Evolutionary conservation across 208 protist species (phyloP).

Genomic region (Trypanosoma lewisi): DNA sequence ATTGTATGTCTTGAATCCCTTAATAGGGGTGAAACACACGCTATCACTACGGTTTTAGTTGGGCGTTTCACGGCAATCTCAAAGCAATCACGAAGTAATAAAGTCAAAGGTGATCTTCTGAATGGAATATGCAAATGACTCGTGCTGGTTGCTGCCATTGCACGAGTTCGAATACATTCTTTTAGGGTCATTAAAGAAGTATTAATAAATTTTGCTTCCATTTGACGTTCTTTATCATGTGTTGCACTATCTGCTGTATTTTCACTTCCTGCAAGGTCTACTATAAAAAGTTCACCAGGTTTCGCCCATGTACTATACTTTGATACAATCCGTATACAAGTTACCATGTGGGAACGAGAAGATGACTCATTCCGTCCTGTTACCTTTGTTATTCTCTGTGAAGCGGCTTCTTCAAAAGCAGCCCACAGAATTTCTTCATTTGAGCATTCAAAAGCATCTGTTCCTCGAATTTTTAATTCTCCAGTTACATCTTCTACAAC

Average conservation of each 20-base stretch:
- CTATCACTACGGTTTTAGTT: constrained; percentile 90
- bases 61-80: constrained; percentile 84
- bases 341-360: constrained; percentile 87
- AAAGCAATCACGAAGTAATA: constrained; percentile 89
- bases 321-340: constrained; percentile 70
- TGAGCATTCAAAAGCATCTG: constrained; percentile 79
- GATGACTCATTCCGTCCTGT: constrained; percentile 84
- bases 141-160: constrained; percentile 62
- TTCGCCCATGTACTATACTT: constrained; percentile 84
- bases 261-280: constrained; percentile 89
- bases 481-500: constrained; percentile 81
- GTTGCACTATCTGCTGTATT: constrained; percentile 87
- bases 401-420: constrained; percentile 74
- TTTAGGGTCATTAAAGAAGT: constrained; percentile 93
- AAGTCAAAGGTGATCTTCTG: constrained; percentile 80
- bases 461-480: constrained; percentile 71
- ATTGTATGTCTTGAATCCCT: constrained; percentile 86
- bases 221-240: constrained; percentile 79
- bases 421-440: constrained; percentile 75
- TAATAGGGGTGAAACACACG: constrained; percentile 87
- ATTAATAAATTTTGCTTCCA: constrained; percentile 90
- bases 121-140: constrained; percentile 90
- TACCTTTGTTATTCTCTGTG: constrained; percentile 67
- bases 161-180: constrained; percentile 84
- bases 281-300: constrained; percentile 80